Base-by-base conservation (phyloP, 2,329 filamentous ascomycete species). In the Curvularia sp. region DNA sequence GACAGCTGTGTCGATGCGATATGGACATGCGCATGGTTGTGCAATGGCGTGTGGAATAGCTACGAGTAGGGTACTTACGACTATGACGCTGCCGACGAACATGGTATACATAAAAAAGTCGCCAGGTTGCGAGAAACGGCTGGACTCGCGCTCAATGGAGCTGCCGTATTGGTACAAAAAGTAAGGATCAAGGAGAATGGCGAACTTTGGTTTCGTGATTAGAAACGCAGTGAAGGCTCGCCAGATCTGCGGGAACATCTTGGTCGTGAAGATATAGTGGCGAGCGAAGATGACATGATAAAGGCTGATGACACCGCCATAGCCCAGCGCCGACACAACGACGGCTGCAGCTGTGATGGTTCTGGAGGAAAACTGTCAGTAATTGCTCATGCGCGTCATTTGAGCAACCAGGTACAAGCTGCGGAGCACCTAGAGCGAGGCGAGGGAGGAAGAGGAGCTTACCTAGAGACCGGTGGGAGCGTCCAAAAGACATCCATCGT, bases 51-150 rank as follows among this genome's bases (percentile, higher is more conserved):
- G 63, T 64, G 59, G 64, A 57, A 71, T 61, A 67, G 82, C 21
- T 51, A 47, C 39, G 45, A 54, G 45, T 42, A 55, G 47, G 47
- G 45, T 61, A 84, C 93, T 87, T 92, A 97, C 93, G 82, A 92
- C 74, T 65, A 95, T 94, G 71, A 89, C 79, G 50, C 80, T 79
- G 67, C 85, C 83, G 68, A 93, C 84, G 74, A 95, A 95, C 58
- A 88, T 78, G 68, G 96, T 80, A 75, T 96, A 97, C 80, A 88
- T 88, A 62, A 95, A 83, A 68, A 95, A 86, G 74, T 95, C 90
- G 73, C 92, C 93, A 57, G 90, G 90, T 66, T 85, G 83, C 41
- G 83, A 79, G 75, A 97, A 94, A 59, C 91, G 87, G 52, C 88
- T 79, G 61, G 89, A 90, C 64, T 84, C 83, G 41, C 79, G 84